Conservation (phyloP, 2,329 filamentous ascomycete genomes). For the Cladosporium sp. region DNA sequence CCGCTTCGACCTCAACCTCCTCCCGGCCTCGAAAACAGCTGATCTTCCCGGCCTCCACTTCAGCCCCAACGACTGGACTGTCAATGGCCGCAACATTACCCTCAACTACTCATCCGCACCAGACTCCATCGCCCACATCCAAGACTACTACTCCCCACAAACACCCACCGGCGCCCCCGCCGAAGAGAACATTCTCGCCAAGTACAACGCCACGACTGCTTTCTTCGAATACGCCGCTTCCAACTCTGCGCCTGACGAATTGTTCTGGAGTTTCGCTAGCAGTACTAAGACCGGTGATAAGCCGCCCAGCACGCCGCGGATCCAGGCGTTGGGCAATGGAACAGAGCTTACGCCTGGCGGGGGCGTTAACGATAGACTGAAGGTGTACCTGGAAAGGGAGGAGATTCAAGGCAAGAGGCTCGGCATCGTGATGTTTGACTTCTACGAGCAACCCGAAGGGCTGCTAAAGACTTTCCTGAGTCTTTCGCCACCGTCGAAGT, state of each 20-base stretch:
- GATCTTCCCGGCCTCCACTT: constrained; percentile 52
- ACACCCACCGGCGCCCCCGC: constrained; percentile 37
- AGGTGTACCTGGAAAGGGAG: constrained; percentile 38
- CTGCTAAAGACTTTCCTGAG: constrained; percentile 46
- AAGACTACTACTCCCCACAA: constrained; percentile 52
- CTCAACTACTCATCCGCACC: constrained; percentile 42
- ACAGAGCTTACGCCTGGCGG: constrained; percentile 40
- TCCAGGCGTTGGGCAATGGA: constrained; percentile 50
- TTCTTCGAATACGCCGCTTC: constrained; percentile 46
- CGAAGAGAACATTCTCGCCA: constrained; percentile 46
- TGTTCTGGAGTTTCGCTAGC: constrained; percentile 55
- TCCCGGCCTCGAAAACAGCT: constrained; percentile 40
- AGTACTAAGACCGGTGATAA: constrained; percentile 45
- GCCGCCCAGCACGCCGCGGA: constrained; percentile 47
- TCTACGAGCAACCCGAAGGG: constrained; percentile 48
- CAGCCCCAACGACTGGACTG: constrained; percentile 47
- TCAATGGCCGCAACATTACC: constrained; percentile 45
- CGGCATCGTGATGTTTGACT: constrained; percentile 58
- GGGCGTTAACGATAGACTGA: constrained; percentile 51
- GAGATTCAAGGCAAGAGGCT: constrained; percentile 46
- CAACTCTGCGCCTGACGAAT: constrained; percentile 35
- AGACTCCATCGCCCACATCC: constrained; percentile 49
- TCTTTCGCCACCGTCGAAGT: constrained; percentile 20
- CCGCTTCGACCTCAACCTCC: constrained; percentile 49
- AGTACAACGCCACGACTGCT: constrained; percentile 47